Evolutionary conservation across 352 stramenopile genomes (phyloP).

Genomic region (Pythium dissotocum): DNA sequence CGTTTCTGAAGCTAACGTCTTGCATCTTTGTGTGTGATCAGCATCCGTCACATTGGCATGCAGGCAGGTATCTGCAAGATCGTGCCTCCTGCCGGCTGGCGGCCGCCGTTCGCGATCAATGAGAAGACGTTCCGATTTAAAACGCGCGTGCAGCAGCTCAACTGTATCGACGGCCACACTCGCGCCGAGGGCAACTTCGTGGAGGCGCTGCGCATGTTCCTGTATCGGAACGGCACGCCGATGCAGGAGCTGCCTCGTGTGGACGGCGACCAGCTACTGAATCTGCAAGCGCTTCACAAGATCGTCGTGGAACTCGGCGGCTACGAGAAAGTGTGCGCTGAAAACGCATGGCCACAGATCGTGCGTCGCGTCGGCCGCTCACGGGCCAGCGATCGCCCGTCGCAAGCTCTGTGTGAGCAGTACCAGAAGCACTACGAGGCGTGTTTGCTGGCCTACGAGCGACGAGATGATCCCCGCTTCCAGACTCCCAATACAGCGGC

Average conservation of each 20-base stretch:
- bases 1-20: conserved; percentile 6
- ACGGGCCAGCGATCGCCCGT: conserved; percentile 43
- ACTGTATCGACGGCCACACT: conserved; percentile 87
- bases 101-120: conserved; percentile 87
- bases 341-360: conserved; percentile 49
- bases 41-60: conserved; percentile 90
- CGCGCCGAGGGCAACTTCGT: conserved; percentile 82
- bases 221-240: conserved; percentile 72
- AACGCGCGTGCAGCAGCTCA: conserved; percentile 96
- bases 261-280: conserved; percentile 66
- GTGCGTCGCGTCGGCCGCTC: conserved; percentile 66
- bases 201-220: conserved; percentile 75
- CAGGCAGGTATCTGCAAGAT: conserved; percentile 98
- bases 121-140: conserved; percentile 89
- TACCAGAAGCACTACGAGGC: conserved; percentile 63
- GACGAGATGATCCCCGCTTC: conserved; percentile 33
- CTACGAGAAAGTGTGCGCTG: conserved; percentile 44
- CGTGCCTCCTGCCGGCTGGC: conserved; percentile 95
- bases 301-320: conserved; percentile 53
- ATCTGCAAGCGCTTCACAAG: conserved; percentile 72
- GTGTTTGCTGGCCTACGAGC: conserved; percentile 56
- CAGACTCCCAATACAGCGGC: conserved; percentile 32
- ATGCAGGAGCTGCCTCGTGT: conserved; percentile 78
- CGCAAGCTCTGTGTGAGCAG: conserved; percentile 41
- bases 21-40: conserved; percentile 23